These are phyloP conservation scores for Pyricularia sp. DNA, from an alignment of 2,329 filamentous ascomycete species.

Conservation along the genomic window DNA sequence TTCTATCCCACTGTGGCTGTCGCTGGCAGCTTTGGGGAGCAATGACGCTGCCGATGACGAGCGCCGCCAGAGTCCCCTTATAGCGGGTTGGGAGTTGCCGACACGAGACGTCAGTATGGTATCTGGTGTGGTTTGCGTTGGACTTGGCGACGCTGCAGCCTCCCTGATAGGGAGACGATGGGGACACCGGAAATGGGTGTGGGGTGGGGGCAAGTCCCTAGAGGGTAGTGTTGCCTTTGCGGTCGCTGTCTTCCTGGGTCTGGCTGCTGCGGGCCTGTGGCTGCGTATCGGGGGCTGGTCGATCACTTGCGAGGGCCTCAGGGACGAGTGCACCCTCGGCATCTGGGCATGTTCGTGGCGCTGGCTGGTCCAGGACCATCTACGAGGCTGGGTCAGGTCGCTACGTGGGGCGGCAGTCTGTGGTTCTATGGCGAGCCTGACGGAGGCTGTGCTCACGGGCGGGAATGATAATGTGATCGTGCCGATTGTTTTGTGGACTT, in stretches of 20 bases:
- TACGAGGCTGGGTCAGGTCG: slow-evolving; percentile 43
- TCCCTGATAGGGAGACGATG: slow-evolving; percentile 82
- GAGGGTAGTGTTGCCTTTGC: slow-evolving; percentile 82
- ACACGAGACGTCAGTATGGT: slow-evolving; percentile 80
- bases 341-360: slow-evolving; percentile 5
- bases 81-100: slow-evolving; percentile 63
- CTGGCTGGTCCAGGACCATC: slow-evolving; percentile 4
- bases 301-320: slow-evolving; percentile 45
- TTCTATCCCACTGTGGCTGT: slow-evolving; percentile 88
- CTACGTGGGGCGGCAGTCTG: slow-evolving; percentile 64
- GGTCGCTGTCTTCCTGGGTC: slow-evolving; percentile 64
- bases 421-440: slow-evolving; percentile 74
- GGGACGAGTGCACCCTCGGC: slow-evolving; percentile 3
- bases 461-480: slow-evolving; percentile 99
- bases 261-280: slow-evolving; percentile 65
- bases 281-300: slow-evolving; percentile 69
- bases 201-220: slow-evolving; percentile 92
- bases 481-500: slow-evolving; percentile 83
- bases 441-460: slow-evolving; percentile 89
- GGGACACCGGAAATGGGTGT: slow-evolving; percentile 85
- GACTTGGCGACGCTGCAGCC: slow-evolving; percentile 88
- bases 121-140: slow-evolving; percentile 85
- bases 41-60: slow-evolving; percentile 20
- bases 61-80: slow-evolving; percentile 31
- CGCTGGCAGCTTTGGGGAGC: slow-evolving; percentile 60